A percentile compares a stretch with the other conserved stretches of the same genome.
Evolutionary conservation across 345 rosid genomes (phyloP).

Genomic region (Leavenworthia alabamica): DNA sequence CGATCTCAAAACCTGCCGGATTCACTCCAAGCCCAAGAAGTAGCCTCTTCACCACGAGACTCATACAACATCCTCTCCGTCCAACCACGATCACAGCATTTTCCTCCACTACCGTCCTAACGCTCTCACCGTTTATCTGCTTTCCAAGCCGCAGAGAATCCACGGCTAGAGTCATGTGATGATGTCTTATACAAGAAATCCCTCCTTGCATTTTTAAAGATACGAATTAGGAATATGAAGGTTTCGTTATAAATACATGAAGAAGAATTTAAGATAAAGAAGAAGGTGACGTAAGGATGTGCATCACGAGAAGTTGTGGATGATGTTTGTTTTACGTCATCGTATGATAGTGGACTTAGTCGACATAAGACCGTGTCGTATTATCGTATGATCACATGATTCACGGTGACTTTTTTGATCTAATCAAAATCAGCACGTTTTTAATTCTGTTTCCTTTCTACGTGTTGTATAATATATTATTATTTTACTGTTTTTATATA

Average conservation of each 20-base stretch:
- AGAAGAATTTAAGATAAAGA: too few relatives aligned
- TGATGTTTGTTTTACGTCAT: constrained; percentile 46
- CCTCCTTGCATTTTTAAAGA: constrained; percentile 51
- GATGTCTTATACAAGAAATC: constrained; percentile 36
- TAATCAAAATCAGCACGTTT: constrained; percentile 17
- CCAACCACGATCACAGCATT: constrained; percentile 61
- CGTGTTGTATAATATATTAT: background rate
- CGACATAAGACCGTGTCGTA: constrained; percentile 30
- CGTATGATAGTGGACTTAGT: constrained; percentile 27
- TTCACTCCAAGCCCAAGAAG: constrained; percentile 70
- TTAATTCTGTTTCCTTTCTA: background rate
- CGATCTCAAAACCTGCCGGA: constrained; percentile 57
- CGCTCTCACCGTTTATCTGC: constrained; percentile 20
- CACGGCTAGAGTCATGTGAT: constrained; percentile 6
- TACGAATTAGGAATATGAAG: background rate
- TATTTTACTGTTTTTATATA: background rate
- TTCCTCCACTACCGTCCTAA: constrained; percentile 39
- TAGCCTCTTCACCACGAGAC: constrained; percentile 61
- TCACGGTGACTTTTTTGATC: constrained; percentile 5
- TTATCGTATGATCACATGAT: constrained; percentile 18
- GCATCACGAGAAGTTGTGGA: constrained; percentile 42
- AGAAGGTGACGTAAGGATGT: constrained; percentile 32
- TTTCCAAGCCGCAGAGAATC: constrained; percentile 4
- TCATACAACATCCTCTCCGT: constrained; percentile 66
- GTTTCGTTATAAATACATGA: background rate